A percentile compares a stretch with the other conserved stretches of the same genome.
Evolutionary conservation across 306 rosid species (phyloP).

Genomic region (Biancaea sappan): DNA sequence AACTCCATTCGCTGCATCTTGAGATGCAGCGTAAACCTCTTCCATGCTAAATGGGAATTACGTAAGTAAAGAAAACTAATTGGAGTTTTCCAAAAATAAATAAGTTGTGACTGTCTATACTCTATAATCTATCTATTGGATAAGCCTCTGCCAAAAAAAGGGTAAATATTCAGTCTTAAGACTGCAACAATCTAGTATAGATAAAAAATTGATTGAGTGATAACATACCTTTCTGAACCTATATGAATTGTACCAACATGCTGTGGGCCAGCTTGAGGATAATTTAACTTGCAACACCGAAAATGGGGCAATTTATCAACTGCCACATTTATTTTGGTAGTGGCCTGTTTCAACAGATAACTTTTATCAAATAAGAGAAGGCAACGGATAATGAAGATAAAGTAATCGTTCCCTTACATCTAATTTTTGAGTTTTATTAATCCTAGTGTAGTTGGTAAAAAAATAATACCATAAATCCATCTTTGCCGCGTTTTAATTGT

Average conservation of each 20-base stretch:
- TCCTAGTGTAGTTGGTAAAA: background rate
- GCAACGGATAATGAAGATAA: slow-evolving; percentile 16
- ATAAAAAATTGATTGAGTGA: slow-evolving; percentile 3
- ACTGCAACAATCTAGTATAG: slow-evolving; percentile 19
- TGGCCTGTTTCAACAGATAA: slow-evolving; percentile 68
- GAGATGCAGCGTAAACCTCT: slow-evolving; percentile 78
- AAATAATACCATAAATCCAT: background rate
- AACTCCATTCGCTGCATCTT: slow-evolving; percentile 76
- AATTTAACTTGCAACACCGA: slow-evolving; percentile 58
- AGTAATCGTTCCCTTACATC: background rate
- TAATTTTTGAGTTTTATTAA: slow-evolving; percentile 6
- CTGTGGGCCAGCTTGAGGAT: slow-evolving; percentile 76
- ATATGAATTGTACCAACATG: slow-evolving; percentile 91
- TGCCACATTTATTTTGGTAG: slow-evolving; percentile 90
- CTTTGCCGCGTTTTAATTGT: background rate
- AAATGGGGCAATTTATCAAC: slow-evolving; percentile 86
- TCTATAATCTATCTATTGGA: background rate
- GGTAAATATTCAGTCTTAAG: slow-evolving; percentile 15
- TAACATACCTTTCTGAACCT: slow-evolving; percentile 79
- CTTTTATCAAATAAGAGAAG: slow-evolving; percentile 33
- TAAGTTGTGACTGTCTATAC: slow-evolving; percentile 8
- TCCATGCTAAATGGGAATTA: slow-evolving; percentile 63
- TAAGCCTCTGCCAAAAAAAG: background rate
- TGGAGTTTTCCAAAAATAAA: slow-evolving; percentile 15
- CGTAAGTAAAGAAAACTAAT: slow-evolving; percentile 31